phyloP scores from a whole-genome alignment of 306 rosid species.

The Casuarina glauca region DNA sequence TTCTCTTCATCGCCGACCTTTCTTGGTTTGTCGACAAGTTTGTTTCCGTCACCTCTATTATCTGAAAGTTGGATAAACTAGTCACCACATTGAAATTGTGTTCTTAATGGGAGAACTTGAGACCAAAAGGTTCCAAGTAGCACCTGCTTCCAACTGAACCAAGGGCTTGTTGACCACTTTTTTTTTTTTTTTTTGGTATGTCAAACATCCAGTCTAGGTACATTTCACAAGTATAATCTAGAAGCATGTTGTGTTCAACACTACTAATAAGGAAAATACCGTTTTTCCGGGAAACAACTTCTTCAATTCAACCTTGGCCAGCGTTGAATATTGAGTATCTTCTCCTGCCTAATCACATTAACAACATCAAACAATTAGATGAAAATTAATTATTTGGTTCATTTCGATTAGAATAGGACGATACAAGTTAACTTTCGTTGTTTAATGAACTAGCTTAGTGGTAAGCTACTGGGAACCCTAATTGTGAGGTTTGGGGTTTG shows the following conservation, averaged over 20 bases:
- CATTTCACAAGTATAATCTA: background rate
- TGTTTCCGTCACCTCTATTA: constrained; percentile 53
- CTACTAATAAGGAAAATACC: constrained; percentile 32
- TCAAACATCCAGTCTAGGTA: background rate
- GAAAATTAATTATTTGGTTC: constrained; percentile 7
- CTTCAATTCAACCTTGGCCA: constrained; percentile 74
- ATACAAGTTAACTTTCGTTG: background rate
- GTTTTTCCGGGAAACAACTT: constrained; percentile 59
- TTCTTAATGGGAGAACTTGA: background rate
- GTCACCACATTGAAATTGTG: background rate
- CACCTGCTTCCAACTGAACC: too few relatives aligned
- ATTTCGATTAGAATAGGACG: background rate
- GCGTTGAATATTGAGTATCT: constrained; percentile 57
- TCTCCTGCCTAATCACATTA: constrained; percentile 50
- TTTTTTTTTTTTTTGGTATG: background rate
- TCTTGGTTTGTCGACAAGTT: constrained; percentile 80
- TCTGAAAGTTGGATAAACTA: constrained; percentile 39
- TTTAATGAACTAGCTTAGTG: too few relatives aligned
- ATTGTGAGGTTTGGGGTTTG: too few relatives aligned
- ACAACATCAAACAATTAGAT: constrained; percentile 20
- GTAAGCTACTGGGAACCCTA: too few relatives aligned
- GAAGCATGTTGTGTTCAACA: background rate
- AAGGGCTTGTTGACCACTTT: too few relatives aligned
- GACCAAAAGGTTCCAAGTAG: background rate
- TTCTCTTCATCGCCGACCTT: constrained; percentile 56